Evolutionary conservation across 75 land plant species (phyloP).

Genomic region (Gnetum montanum): DNA sequence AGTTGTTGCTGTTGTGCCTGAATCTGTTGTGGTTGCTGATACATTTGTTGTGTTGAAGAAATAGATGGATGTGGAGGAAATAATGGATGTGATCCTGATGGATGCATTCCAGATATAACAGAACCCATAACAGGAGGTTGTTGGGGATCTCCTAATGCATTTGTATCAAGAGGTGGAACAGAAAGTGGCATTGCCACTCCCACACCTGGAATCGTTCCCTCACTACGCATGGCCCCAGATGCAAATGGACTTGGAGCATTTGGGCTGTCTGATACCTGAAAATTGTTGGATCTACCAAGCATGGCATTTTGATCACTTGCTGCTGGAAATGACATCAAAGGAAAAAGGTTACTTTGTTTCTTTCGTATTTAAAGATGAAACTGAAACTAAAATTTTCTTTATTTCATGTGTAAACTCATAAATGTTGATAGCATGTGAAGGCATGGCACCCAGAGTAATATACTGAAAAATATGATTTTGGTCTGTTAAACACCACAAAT

Average conservation of each 20-base stretch:
- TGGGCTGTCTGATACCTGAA: conserved; percentile 41
- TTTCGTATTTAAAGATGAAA: no score
- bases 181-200: conserved; percentile 89
- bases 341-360: background rate
- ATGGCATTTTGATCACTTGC: conserved; percentile 50
- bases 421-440: no score
- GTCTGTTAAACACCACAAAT: no score
- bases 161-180: conserved; percentile 37
- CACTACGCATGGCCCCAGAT: conserved; percentile 55
- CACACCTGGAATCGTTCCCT: conserved; percentile 96
- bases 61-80: conserved; percentile 83
- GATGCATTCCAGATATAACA: conserved; percentile 20
- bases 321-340: conserved; percentile 31
- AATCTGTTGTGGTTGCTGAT: conserved; percentile 42
- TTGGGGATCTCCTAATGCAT: conserved; percentile 36
- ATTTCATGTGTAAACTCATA: no score
- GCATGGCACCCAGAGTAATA: no score
- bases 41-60: conserved; percentile 31
- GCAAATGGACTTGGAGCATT: conserved; percentile 70
- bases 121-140: conserved; percentile 23
- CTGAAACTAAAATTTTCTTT: no score
- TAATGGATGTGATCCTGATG: conserved; percentile 80
- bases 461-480: no score
- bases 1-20: conserved; percentile 13
- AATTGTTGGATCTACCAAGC: conserved; percentile 31